Base-by-base conservation (phyloP, 208 protist species). In the Acanthamoeba lenticulata region DNA sequence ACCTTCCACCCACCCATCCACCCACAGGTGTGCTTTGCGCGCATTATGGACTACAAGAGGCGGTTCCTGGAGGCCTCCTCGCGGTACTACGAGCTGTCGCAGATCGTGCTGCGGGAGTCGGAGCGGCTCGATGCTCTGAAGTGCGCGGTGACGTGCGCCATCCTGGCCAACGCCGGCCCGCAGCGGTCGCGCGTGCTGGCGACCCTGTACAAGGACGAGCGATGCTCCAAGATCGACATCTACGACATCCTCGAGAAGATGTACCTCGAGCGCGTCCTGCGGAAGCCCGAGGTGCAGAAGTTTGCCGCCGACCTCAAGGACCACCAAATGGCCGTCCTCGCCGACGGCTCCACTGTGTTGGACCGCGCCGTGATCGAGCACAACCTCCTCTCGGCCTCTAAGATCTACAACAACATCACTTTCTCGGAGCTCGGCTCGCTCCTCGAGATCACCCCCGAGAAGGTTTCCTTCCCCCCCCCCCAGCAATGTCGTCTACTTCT, bases 401-500 rank as follows among this genome's bases (percentile, higher is more conserved):
- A 96, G 47, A 65, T 99, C n/a, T 99, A 99, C 96, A 96, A 97
- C 45, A 99, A 99, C 93, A 99, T 99, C 92, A 96, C 97, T 40
- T 98, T 99, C 93, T 94, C 86, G 27, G 96, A 98, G 92, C 97
- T 99, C 17, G 98, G 97, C 29, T 38, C 62, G 9, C 95, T 99
- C 29, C 96, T 99, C 13, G 97, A 96, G 42, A 98, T 99, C 67
- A 79, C 92, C 15, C 49, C 96, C 6, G 81, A 94, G 29, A 92
- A 95, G 94, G 90, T 95, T 17, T 29, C 81, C 3, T 15, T 29
- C 19, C 32, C 5, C 27, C 27, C 13, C 3, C 3, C 15, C 27
- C 15, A 29, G n/a, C 57, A n/a, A 67, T 17, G 9, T 24, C 91
- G 5, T 36, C 32, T 29, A 89, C 42, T 88, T 77, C 47, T 11